phyloP scores from a whole-genome alignment of 805 yeast species.

The Schwanniomyces pseudopolymorphus region DNA sequence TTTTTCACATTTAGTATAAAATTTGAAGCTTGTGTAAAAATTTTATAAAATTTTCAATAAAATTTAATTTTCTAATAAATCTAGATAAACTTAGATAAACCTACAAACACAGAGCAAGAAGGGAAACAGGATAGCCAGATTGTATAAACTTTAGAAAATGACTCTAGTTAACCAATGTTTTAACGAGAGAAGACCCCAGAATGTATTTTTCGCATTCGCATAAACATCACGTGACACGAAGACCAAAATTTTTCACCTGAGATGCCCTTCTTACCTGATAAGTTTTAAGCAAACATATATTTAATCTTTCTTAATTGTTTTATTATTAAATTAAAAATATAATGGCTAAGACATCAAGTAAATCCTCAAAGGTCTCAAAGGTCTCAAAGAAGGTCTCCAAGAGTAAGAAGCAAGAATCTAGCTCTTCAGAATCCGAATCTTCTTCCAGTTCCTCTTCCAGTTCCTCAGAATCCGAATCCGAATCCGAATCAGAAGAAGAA shows the following conservation, averaged over 20 bases:
- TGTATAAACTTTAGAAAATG: too few species aligned
- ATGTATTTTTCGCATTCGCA: neutral
- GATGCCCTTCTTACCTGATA: constrained; percentile 5
- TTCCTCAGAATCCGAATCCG: constrained; percentile 19
- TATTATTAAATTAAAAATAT: constrained; percentile 6
- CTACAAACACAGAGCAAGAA: too few species aligned
- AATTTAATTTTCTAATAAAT: too few species aligned
- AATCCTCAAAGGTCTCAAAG: constrained; percentile 27
- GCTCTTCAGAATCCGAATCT: neutral
- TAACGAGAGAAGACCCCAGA: constrained; percentile 3
- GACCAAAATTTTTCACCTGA: constrained; percentile 6
- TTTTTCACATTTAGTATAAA: too few species aligned
- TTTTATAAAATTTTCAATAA: too few species aligned
- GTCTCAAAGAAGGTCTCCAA: constrained; percentile 22
- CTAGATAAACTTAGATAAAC: too few species aligned
- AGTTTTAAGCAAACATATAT: neutral
- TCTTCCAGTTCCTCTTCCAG: constrained; percentile 23
- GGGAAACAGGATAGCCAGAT: too few species aligned
- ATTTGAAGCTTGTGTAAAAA: too few species aligned
- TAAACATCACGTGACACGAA: neutral
- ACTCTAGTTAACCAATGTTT: too few species aligned
- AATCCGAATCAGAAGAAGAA: constrained; percentile 24
- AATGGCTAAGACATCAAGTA: constrained; percentile 42
- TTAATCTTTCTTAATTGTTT: constrained; percentile 1
- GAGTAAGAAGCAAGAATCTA: constrained; percentile 22